Evolutionary conservation across 225 moss, liverwort and hornwort species (phyloP).

Genomic region (Antitrichia curtipendula): DNA sequence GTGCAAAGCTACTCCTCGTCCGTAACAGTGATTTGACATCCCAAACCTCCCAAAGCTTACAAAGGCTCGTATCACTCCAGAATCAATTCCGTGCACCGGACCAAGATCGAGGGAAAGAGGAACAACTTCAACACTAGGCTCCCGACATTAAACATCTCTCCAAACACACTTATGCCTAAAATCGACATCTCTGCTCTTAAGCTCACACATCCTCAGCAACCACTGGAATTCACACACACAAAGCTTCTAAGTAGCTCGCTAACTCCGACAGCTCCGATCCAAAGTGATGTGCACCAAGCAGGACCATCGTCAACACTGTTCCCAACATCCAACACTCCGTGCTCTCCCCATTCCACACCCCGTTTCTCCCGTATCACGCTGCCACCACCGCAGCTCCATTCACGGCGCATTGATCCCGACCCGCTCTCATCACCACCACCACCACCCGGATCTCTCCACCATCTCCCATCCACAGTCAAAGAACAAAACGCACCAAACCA

Average conservation of each 20-base stretch:
- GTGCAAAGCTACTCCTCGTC: background rate
- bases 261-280: background rate
- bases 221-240: background rate
- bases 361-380: slow-evolving; percentile 1
- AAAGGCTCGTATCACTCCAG: background rate
- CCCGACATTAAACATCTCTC: background rate
- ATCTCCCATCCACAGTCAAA: background rate
- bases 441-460: background rate
- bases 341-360: slow-evolving; percentile 10
- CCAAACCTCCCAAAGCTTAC: background rate
- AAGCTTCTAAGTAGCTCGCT: background rate
- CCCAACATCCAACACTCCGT: background rate
- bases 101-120: background rate
- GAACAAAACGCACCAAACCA: background rate
- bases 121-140: background rate
- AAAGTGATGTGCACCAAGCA: background rate
- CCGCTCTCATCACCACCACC: background rate
- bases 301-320: background rate
- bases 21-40: background rate
- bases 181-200: background rate
- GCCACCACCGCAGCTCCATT: slow-evolving; percentile 14
- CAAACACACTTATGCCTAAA: background rate
- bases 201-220: background rate
- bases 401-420: slow-evolving; percentile 3
- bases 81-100: background rate